Conservation (phyloP, 2,329 filamentous ascomycete genomes). For the Proliferodiscus dingleyae region DNA sequence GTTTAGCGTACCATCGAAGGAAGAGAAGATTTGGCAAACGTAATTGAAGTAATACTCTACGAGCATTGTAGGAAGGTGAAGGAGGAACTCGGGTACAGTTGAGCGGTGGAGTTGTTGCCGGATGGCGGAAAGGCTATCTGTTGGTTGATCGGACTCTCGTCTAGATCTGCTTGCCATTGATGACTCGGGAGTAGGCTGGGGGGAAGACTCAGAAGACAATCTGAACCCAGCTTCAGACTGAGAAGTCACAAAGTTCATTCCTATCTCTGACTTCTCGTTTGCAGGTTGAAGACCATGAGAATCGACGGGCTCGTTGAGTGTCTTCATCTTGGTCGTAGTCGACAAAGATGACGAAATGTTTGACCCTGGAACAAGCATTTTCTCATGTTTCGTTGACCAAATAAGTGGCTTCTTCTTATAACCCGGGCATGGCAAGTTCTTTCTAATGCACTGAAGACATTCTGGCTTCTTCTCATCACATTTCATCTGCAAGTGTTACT, state of each 20-base stretch:
- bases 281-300: conserved; percentile 5
- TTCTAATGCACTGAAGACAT: conserved; percentile 25
- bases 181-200: not conserved
- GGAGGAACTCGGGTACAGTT: conserved; percentile 24
- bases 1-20: conserved; percentile 58
- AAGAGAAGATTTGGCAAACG: conserved; percentile 57
- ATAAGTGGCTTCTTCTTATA: conserved; percentile 24
- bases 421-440: conserved; percentile 24
- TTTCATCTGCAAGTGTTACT: conserved; percentile 23
- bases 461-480: conserved; percentile 29
- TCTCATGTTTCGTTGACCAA: conserved; percentile 31
- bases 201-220: not conserved
- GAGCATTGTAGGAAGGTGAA: conserved; percentile 43
- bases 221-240: not conserved
- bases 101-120: conserved; percentile 25
- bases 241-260: not conserved
- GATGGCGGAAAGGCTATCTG: conserved; percentile 25
- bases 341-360: conserved; percentile 4
- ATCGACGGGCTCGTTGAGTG: not conserved
- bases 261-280: not conserved
- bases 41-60: conserved; percentile 62
- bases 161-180: not conserved
- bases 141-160: conserved; percentile 13
- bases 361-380: conserved; percentile 14
- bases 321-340: not conserved